Evolutionary conservation across 345 rosid genomes (phyloP), one percentile per base, ranked within the genome.

Genomic region (Rhodamnia rubescens): DNA sequence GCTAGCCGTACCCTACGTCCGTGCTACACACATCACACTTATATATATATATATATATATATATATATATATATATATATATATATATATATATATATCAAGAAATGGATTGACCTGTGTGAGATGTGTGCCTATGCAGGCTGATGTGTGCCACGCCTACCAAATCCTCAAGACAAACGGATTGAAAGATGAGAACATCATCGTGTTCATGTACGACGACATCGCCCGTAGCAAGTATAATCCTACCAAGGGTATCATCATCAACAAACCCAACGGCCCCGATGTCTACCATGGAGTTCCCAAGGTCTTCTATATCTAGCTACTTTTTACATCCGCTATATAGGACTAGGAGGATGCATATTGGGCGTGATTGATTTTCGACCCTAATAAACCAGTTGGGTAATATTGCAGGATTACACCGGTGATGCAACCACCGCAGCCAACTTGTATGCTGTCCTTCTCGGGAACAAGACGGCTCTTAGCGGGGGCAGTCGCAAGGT

Each of bases 171-270:
- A 86, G 83, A 91, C 86, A 47, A 94, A 94, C 2, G 98, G 97
- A 75, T 6, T 93, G 83, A 88, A 90, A 78, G 97, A 94, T 15
- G 95, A 95, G 59, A 95, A 95, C 88, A 95, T 94, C 24, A 89
- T 94, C 24, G 96, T 95, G 54, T 93, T 95, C 90, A 94, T 95
- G 96, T 92, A 94, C 74, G 98, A 94, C 87, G 98, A 94, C 84
- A 92, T 95, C 27, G 98, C 98, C 7, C 82, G 87, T 50, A 26
- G 78, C 49, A 1, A 24, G 0, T 11, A 86, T 0, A 95, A 94
- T 84, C 98, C 97, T 1, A 92, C 90, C 86, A 95, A 92, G 51
- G 98, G 97, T 14, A 84, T 88, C 84, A 81, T 95, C 89, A 87
- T 94, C 84, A 94, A 95, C 89, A 87, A 87, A n/a, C 97, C 97